Percentiles rank a stretch among this genome's conserved stretches.
These are phyloP conservation scores for Sarocladium strictum DNA, from an alignment of 2,329 filamentous ascomycete genomes.

Conservation along the genomic window DNA sequence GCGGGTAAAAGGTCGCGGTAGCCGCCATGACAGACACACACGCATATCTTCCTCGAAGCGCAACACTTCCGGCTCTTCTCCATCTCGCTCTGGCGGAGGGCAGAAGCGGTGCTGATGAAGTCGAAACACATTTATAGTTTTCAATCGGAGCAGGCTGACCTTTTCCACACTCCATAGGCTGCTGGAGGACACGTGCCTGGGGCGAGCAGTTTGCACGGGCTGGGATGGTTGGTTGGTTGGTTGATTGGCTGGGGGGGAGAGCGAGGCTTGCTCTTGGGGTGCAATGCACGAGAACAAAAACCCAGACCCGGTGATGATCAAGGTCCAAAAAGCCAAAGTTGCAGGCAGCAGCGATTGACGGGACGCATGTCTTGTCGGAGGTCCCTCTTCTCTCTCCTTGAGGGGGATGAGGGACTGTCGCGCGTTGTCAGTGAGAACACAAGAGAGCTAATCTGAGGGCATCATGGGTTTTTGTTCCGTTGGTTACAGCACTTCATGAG, in stretches of 20 bases:
- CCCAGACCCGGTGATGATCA: constrained; percentile 42
- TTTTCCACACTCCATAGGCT: neutral
- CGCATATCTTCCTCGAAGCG: constrained; percentile 17
- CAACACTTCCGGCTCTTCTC: neutral
- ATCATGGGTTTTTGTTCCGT: constrained; percentile 10
- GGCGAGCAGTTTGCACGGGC: too few species aligned
- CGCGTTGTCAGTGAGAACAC: constrained; percentile 47
- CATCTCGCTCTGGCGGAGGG: constrained; percentile 1
- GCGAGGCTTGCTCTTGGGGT: neutral
- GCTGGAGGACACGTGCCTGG: constrained; percentile 6
- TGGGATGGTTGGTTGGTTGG: too few species aligned
- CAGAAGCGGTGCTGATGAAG: constrained; percentile 21
- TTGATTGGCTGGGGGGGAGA: neutral
- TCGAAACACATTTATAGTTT: constrained; percentile 40
- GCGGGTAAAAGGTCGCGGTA: constrained; percentile 15
- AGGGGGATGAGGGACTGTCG: constrained; percentile 13
- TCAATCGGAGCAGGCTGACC: constrained; percentile 45
- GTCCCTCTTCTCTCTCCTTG: neutral
- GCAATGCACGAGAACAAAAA: constrained; percentile 8
- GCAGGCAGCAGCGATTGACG: constrained; percentile 37
- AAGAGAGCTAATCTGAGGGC: constrained; percentile 54
- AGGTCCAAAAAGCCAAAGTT: constrained; percentile 54
- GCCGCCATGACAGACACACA: constrained; percentile 32
- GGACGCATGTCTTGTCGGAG: constrained; percentile 5
- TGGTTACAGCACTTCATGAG: constrained; percentile 2